A percentile compares a stretch with the other conserved stretches of the same genome.
Conservation (phyloP, 306 rosid species). For the Purshia tridentata region DNA sequence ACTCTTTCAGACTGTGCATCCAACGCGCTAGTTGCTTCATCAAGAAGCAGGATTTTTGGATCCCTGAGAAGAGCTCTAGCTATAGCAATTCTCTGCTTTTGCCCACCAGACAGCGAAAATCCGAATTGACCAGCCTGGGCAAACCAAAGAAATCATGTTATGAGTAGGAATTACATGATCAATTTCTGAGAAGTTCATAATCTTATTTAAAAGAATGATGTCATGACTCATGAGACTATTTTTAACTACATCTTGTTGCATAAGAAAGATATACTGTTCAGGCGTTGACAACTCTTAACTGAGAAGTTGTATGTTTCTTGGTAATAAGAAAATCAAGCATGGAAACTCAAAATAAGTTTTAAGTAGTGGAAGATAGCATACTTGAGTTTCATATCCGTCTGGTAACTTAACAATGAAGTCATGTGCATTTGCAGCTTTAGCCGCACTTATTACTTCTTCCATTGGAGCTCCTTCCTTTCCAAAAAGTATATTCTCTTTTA, state of each 20-base stretch:
- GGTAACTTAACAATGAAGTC: constrained; percentile 72
- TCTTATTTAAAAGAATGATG: no score
- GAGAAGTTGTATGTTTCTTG: no score
- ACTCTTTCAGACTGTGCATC: constrained; percentile 80
- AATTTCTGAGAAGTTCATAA: not conserved
- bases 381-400: constrained; percentile 91
- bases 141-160: constrained; percentile 16
- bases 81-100: constrained; percentile 84
- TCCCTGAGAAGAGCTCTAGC: constrained; percentile 84
- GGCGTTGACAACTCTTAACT: no score
- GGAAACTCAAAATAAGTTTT: not conserved
- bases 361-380: constrained; percentile 37
- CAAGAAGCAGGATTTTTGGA: constrained; percentile 81
- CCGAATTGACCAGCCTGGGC: constrained; percentile 84
- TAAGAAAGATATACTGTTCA: no score
- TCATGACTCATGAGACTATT: no score
- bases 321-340: constrained; percentile 10
- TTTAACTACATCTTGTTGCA: no score
- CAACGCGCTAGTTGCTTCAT: constrained; percentile 88
- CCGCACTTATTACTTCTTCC: constrained; percentile 66
- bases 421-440: constrained; percentile 89
- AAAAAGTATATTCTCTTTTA: constrained; percentile 73
- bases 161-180: not conserved
- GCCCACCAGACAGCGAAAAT: constrained; percentile 82
- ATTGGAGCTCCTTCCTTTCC: constrained; percentile 87